These are phyloP conservation scores for Euryodendron excelsum DNA, from an alignment of 148 eudicot genomes.

Conservation along the genomic window DNA sequence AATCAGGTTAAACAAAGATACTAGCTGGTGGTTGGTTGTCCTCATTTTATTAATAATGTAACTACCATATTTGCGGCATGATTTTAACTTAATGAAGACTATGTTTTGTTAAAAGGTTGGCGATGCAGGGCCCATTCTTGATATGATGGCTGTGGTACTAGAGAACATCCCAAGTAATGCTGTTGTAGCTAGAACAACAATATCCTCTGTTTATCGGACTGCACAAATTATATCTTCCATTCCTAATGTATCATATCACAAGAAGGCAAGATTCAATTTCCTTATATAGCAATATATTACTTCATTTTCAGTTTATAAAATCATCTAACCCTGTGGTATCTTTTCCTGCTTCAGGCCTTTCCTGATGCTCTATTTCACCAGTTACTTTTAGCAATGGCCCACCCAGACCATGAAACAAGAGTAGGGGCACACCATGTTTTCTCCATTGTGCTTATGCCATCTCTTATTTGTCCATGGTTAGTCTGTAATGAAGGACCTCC, in stretches of 20 bases:
- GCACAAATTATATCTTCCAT: constrained; percentile 58
- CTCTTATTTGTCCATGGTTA: constrained; percentile 51
- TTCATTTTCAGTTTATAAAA: background rate
- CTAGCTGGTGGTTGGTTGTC: background rate
- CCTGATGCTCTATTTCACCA: constrained; percentile 91
- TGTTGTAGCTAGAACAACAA: constrained; percentile 53
- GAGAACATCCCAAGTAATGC: constrained; percentile 62
- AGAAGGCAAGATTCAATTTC: constrained; percentile 43
- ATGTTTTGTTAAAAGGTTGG: constrained; percentile 58
- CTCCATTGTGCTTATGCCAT: constrained; percentile 73
- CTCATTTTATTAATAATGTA: background rate
- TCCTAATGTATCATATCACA: constrained; percentile 66
- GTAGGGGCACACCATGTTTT: constrained; percentile 61
- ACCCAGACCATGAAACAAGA: constrained; percentile 80
- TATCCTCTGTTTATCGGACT: constrained; percentile 59
- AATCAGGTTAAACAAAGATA: too few species aligned
- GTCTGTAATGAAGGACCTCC: constrained; percentile 29
- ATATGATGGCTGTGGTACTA: constrained; percentile 77
- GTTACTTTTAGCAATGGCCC: constrained; percentile 76
- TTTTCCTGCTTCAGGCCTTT: constrained; percentile 50
- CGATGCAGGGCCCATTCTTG: constrained; percentile 80
- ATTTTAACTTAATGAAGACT: background rate
- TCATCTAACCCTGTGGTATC: constrained; percentile 18
- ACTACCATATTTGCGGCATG: background rate
- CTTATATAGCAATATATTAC: constrained; percentile 7